These are phyloP conservation scores for Cryptococcus neoformans DNA, from an alignment of 1,284 basidiomycete genomes.

Conservation along the genomic window DNA sequence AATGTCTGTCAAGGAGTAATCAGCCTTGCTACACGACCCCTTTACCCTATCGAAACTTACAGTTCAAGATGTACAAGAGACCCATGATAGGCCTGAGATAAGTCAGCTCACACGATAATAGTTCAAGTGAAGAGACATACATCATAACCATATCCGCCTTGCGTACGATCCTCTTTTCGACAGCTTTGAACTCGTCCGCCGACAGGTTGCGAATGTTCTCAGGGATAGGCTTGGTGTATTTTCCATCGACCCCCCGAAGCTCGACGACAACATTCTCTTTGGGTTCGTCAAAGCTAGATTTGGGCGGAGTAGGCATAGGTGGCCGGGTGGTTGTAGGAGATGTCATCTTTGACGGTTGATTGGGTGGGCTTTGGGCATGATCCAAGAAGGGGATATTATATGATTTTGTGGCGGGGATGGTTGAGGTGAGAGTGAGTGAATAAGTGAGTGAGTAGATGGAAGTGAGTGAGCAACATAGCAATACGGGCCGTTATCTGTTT, in stretches of 20 bases:
- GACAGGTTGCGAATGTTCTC: conserved; percentile 17
- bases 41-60: conserved; percentile 2
- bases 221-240: conserved; percentile 8
- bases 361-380: neutral
- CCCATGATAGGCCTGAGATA: conserved; percentile 20
- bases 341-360: conserved; percentile 1
- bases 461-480: too few species aligned
- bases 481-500: too few species aligned
- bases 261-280: conserved; percentile 1
- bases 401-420: neutral
- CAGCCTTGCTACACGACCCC: neutral
- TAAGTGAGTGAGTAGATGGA: too few species aligned
- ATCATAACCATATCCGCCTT: conserved; percentile 32
- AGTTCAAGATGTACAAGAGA: conserved; percentile 39
- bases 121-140: conserved; percentile 8
- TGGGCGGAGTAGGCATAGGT: neutral
- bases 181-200: conserved; percentile 16
- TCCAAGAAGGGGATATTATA: neutral
- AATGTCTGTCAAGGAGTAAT: conserved; percentile 12
- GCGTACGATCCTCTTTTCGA: conserved; percentile 26
- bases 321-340: neutral
- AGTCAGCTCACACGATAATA: neutral
- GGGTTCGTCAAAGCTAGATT: neutral
- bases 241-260: conserved; percentile 4
- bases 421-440: too few species aligned